phyloP scores from a whole-genome alignment of 140 eudicot species.

The Bidens hawaiensis region DNA sequence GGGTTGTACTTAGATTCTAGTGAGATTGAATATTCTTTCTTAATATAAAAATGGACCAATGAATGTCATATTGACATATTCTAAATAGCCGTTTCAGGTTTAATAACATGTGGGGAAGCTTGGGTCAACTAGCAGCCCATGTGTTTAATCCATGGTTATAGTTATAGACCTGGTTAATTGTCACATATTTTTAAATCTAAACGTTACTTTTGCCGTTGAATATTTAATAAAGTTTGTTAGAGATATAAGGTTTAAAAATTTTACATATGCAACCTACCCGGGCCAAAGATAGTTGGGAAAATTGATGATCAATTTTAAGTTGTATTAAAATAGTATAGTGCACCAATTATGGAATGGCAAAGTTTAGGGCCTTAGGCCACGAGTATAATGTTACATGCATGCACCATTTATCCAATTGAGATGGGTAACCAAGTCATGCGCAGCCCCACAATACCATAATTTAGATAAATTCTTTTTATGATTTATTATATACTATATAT shows the following conservation, averaged over 20 bases:
- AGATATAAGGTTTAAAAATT: neutral
- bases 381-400: neutral
- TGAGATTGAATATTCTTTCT: slow-evolving; percentile 19
- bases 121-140: slow-evolving; percentile 37
- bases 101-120: slow-evolving; percentile 11
- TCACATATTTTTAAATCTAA: neutral
- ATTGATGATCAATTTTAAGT: neutral
- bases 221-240: neutral
- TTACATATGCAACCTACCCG: neutral
- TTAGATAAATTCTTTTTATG: neutral
- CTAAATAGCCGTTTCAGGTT: slow-evolving; percentile 15
- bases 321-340: neutral
- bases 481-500: too few relatives aligned
- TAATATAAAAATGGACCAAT: neutral
- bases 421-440: too few relatives aligned
- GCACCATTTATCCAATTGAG: neutral
- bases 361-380: slow-evolving; percentile 1
- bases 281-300: neutral
- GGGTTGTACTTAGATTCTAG: slow-evolving; percentile 16
- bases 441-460: neutral
- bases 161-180: neutral
- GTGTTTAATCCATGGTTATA: slow-evolving; percentile 18
- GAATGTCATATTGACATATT: too few relatives aligned
- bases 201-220: neutral
- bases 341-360: neutral